A percentile compares a stretch with the other conserved stretches of the same genome.
These are phyloP conservation scores for Aspergillus latus DNA, from an alignment of 2,329 filamentous ascomycete species.

Conservation along the genomic window DNA sequence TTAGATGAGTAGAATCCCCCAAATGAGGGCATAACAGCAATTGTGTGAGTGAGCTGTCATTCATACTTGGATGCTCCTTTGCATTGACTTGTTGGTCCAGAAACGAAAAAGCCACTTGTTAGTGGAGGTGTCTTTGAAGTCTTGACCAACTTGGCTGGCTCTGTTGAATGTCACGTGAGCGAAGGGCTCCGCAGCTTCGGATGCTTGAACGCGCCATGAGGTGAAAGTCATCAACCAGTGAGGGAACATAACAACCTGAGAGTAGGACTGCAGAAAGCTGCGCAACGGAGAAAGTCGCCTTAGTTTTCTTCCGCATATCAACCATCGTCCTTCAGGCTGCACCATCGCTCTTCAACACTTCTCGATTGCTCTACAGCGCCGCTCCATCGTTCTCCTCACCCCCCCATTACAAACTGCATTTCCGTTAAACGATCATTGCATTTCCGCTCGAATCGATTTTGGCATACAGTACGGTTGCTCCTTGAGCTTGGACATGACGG, in stretches of 20 bases:
- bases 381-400: conserved; percentile 1
- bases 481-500: conserved; percentile 39
- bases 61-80: too few relatives aligned
- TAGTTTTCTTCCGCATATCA: neutral
- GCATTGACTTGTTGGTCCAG: too few relatives aligned
- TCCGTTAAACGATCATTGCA: neutral
- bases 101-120: neutral
- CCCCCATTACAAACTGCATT: neutral
- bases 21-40: too few relatives aligned
- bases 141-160: neutral
- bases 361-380: neutral
- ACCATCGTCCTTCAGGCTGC: neutral
- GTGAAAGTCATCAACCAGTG: conserved; percentile 6
- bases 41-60: too few relatives aligned
- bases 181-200: conserved; percentile 17
- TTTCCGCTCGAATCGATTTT: neutral
- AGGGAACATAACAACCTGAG: neutral
- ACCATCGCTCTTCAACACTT: neutral
- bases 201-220: conserved; percentile 10
- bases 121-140: neutral
- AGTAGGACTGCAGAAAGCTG: neutral
- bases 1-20: neutral
- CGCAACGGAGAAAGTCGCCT: neutral
- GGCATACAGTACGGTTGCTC: conserved; percentile 13
- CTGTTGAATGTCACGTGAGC: conserved; percentile 11